Conservation (phyloP, 768 basidiomycete genomes). For the Pleurotus sapidus region DNA sequence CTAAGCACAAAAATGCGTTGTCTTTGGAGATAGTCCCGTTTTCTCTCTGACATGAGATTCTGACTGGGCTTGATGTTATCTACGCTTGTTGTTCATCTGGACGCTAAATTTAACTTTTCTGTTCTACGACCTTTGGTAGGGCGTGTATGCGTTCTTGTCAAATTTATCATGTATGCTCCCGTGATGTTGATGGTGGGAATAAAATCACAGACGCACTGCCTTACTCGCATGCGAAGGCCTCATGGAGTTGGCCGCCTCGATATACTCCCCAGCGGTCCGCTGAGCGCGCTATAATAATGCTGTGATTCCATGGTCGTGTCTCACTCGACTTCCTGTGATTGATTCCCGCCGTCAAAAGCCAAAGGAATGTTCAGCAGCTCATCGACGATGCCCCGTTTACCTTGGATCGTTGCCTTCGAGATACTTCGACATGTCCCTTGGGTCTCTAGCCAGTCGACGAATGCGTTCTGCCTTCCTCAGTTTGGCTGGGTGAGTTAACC, state of each 20-base stretch:
- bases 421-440: not conserved
- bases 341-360: not conserved
- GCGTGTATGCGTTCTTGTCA: no score
- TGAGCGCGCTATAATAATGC: not conserved
- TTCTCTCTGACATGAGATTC: not conserved
- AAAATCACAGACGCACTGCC: not conserved
- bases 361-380: not conserved
- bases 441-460: conserved; percentile 15
- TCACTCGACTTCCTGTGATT: not conserved
- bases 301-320: conserved; percentile 1
- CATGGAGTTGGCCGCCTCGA: not conserved
- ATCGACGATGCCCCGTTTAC: not conserved
- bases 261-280: not conserved
- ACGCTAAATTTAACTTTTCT: no score
- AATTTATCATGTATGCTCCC: no score
- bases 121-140: no score
- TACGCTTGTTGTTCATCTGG: no score
- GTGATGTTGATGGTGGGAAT: not conserved
- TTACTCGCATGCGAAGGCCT: not conserved
- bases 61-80: no score
- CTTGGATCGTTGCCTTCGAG: not conserved
- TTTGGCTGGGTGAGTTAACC: conserved; percentile 10
- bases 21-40: not conserved
- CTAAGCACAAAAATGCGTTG: conserved; percentile 3
- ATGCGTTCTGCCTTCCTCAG: conserved; percentile 20